phyloP scores from a whole-genome alignment of 768 basidiomycete genomes.

The Auricularia cornea region DNA sequence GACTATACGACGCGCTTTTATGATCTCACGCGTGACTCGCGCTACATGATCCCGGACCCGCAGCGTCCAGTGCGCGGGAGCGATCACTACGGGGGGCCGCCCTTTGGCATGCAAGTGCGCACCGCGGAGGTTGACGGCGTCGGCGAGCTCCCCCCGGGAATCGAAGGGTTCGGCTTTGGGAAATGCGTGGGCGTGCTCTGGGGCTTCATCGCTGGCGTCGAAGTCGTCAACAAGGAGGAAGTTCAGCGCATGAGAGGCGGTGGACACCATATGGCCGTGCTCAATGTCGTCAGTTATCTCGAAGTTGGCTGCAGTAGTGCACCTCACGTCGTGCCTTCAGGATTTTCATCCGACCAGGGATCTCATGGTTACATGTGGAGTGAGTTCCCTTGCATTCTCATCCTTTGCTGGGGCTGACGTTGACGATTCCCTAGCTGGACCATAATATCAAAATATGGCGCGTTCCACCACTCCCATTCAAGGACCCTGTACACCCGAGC shows the following conservation, averaged over 20 bases:
- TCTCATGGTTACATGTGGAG: conserved; percentile 70
- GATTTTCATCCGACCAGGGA: conserved; percentile 60
- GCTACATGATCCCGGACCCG: conserved; percentile 32
- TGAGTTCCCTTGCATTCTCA: conserved; percentile 37
- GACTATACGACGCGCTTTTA: conserved; percentile 67
- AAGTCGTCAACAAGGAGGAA: background rate
- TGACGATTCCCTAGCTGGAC: conserved; percentile 56
- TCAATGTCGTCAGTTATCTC: conserved; percentile 43
- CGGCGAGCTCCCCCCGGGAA: conserved; percentile 21
- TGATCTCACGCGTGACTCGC: conserved; percentile 34
- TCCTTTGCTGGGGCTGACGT: no score
- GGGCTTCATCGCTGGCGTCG: conserved; percentile 33
- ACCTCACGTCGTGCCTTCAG: conserved; percentile 25
- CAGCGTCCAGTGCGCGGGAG: conserved; percentile 44
- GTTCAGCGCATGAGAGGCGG: conserved; percentile 38
- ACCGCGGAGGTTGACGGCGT: background rate
- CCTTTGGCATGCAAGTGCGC: conserved; percentile 56
- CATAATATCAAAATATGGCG: conserved; percentile 71
- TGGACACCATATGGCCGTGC: conserved; percentile 62
- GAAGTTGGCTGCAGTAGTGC: background rate
- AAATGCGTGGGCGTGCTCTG: conserved; percentile 57
- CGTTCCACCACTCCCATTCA: conserved; percentile 30
- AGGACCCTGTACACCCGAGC: background rate
- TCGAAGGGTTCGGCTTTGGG: conserved; percentile 50
- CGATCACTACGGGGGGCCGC: conserved; percentile 48